Evolutionary conservation across 441 rosid genomes (phyloP).

Genomic region (Croton laevigatus): DNA sequence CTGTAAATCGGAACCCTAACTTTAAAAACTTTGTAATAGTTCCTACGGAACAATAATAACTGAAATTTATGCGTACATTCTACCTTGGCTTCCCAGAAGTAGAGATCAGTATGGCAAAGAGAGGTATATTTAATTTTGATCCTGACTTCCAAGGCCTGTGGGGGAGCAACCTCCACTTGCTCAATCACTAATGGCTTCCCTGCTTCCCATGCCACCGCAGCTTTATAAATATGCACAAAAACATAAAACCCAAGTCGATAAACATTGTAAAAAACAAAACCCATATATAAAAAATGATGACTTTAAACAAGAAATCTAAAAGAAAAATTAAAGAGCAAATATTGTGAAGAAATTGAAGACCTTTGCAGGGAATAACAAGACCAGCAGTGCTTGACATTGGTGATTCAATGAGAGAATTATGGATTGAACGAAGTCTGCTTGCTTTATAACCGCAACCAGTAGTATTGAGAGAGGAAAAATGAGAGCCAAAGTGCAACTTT

Average conservation of each 20-base stretch:
- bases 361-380: conserved; percentile 23
- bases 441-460: background rate
- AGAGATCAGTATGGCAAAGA: conserved; percentile 42
- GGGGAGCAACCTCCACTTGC: conserved; percentile 41
- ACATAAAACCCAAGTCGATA: background rate
- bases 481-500: too few relatives aligned
- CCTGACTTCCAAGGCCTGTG: conserved; percentile 42
- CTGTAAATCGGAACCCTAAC: conserved; percentile 11
- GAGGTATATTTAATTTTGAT: conserved; percentile 39
- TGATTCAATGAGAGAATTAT: conserved; percentile 4
- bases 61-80: too few relatives aligned
- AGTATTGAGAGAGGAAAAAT: background rate
- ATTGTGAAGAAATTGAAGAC: background rate
- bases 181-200: conserved; percentile 39
- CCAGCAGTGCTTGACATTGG: conserved; percentile 24
- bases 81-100: conserved; percentile 43
- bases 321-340: background rate
- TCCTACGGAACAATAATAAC: background rate
- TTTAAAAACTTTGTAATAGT: background rate
- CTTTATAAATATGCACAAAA: conserved; percentile 12
- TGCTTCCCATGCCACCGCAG: conserved; percentile 38
- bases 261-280: background rate
- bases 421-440: background rate
- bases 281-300: background rate
- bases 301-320: background rate